Base-by-base conservation (phyloP, 225 moss, liverwort and hornwort genomes). In the Polytrichum commune region DNA sequence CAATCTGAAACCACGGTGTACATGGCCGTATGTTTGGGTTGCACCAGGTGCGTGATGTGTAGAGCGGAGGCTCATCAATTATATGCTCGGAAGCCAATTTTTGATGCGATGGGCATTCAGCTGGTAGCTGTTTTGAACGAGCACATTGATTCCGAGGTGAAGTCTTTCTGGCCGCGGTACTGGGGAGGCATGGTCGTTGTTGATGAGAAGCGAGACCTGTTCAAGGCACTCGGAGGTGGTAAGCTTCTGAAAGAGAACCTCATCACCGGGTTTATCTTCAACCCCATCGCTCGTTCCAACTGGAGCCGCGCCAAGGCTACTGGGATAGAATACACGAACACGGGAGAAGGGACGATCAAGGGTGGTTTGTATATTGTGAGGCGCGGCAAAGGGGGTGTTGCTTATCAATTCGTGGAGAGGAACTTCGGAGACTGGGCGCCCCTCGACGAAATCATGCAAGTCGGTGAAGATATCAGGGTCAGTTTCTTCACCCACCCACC, bases 21-120 rank as follows among this genome's bases (percentile, higher is more conserved):
- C 67, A 54, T 67, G 23, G 10, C 3, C 56, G 29, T 29, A 29
- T 23, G 35, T 30, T 5, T 53, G 38, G 38, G 61, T n/a, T 53
- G n/a, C 73, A 20, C 25, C 92, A 97, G 96, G 66, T 97, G 96
- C 68, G 89, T 97, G 27, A 97, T 97, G 96, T 97, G 96, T 65
- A 87, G 96, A 19, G 96, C 93, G 5, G 96, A 94, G 67, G 96
- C 96, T 71, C 94, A 97, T 65, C 89, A 94, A 60, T 60, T 97
- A 27, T 97, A 88, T 55, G 89, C 92, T 2, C 81, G 93, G 35
- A 97, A 97, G 79, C 86, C 96, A 33, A 93, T 97, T 38, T 97
- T 97, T 76, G 96, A 93, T 61, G 90, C 93, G 6, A 74, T 92
- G 70, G 90, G 89, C 4, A 72, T 97, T 4, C 96, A 94, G 75